Evolutionary conservation across 768 basidiomycete genomes (phyloP), one percentile per base, ranked within the genome.

Genomic region (Mycena metata): DNA sequence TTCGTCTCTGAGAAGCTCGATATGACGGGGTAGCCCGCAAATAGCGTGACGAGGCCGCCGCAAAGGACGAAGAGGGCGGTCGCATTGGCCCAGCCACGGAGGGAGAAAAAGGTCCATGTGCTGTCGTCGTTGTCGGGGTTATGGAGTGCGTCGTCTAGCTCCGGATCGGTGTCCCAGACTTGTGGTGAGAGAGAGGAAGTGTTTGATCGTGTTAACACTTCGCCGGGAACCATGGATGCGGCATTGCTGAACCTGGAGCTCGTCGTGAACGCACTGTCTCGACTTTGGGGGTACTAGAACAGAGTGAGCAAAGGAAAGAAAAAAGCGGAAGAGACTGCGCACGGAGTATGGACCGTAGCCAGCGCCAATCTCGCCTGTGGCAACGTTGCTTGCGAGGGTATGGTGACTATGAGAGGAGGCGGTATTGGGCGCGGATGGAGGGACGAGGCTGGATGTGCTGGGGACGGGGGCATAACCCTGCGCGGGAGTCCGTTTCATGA

Each of bases 21-120:
- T 67, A 90, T 86, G 76, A 94, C 87, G 13, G 92, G 92, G 72
- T 90, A 92, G 13, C 88, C 91, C 11, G 87, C 89, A 65, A 93
- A 94, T n/a, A 94, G 83, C 7, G 82, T 82, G 69, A 93, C 76
- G 45, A 93, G 80, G 24, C 84, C 87, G 15, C 78, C 66, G 35
- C 86, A 76, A 67, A 94, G 83, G 66, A 90, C 49, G 68, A 90
- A 65, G 9, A 94, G 83, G 23, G 86, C 87, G 5, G 84, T 81
- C 24, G 85, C 80, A 76, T 94, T 94, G 33, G 82, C 79, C 82
- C 89, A 85, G 1, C 92, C 92, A 73, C 91, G 82, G 3, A 82
- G 74, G 0, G 90, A 90, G 68, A 90, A 88, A 10, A 89, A 75
- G 15, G 85, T 83, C 66, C 86, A 88, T 6, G 84, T 82, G 50